Evolutionary conservation across 2,329 filamentous ascomycete species (phyloP).

Genomic region (Alternaria novae-zelandiae): DNA sequence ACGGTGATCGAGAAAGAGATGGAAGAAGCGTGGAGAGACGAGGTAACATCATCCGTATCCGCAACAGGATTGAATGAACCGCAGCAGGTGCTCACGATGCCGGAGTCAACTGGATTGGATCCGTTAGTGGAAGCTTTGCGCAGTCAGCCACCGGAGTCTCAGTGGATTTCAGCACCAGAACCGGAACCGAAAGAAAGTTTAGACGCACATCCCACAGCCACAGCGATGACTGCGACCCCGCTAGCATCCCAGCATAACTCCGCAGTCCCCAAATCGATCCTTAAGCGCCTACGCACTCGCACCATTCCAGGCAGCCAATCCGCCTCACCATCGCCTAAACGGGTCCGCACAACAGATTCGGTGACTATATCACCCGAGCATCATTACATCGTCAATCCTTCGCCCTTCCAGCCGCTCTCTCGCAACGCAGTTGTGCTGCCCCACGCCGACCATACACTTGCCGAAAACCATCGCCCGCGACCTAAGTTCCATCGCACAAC

Average conservation of each 20-base stretch:
- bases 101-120: background rate
- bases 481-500: conserved; percentile 1
- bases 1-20: conserved; percentile 4
- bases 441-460: conserved; percentile 5
- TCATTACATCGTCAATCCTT: conserved; percentile 10
- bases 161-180: background rate
- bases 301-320: background rate
- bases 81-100: background rate
- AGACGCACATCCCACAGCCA: background rate
- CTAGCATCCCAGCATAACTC: background rate
- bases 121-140: background rate
- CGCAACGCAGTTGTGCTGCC: background rate
- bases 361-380: conserved; percentile 14
- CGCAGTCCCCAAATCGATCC: conserved; percentile 3
- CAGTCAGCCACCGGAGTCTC: background rate
- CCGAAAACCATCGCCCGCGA: conserved; percentile 4
- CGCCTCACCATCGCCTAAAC: conserved; percentile 3
- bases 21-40: background rate
- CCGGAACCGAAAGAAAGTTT: background rate
- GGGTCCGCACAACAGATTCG: conserved; percentile 10
- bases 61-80: background rate
- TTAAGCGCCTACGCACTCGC: conserved; percentile 11
- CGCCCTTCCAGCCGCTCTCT: conserved; percentile 5
- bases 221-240: background rate
- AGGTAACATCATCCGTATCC: background rate